Evolutionary conservation across 805 yeast species (phyloP).

Genomic region (Kuraishia molischiana): DNA sequence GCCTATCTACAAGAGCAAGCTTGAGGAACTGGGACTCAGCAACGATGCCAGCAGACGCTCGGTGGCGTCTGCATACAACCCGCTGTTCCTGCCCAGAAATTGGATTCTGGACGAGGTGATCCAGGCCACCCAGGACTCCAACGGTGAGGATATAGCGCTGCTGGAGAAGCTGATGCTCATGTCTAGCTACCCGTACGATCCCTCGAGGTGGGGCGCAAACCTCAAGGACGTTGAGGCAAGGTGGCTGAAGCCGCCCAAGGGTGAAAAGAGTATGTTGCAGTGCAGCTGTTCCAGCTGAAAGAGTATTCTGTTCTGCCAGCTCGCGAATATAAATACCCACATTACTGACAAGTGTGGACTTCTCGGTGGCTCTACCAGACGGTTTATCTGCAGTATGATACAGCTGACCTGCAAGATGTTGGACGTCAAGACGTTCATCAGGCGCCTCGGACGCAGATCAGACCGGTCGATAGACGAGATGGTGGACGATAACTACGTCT

Average conservation of each 20-base stretch:
- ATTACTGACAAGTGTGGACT: no score
- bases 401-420: no score
- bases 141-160: constrained; percentile 37
- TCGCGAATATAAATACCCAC: no score
- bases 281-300: constrained; percentile 56
- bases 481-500: no score
- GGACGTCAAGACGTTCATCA: no score
- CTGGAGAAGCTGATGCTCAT: constrained; percentile 57
- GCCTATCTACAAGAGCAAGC: constrained; percentile 31
- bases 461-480: no score
- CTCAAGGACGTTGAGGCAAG: constrained; percentile 44
- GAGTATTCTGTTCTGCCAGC: no score
- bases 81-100: constrained; percentile 72
- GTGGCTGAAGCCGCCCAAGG: constrained; percentile 49
- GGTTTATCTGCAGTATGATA: no score
- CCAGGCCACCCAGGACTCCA: constrained; percentile 39
- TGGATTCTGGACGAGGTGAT: constrained; percentile 86
- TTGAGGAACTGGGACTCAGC: constrained; percentile 23
- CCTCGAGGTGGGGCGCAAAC: constrained; percentile 56
- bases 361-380: no score
- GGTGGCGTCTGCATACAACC: constrained; percentile 47
- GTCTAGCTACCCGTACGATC: constrained; percentile 70
- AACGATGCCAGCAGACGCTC: constrained; percentile 27
- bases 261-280: constrained; percentile 50
- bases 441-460: no score